Evolutionary conservation across 106 monocot genomes (phyloP).

Genomic region (Triglochin maritima): DNA sequence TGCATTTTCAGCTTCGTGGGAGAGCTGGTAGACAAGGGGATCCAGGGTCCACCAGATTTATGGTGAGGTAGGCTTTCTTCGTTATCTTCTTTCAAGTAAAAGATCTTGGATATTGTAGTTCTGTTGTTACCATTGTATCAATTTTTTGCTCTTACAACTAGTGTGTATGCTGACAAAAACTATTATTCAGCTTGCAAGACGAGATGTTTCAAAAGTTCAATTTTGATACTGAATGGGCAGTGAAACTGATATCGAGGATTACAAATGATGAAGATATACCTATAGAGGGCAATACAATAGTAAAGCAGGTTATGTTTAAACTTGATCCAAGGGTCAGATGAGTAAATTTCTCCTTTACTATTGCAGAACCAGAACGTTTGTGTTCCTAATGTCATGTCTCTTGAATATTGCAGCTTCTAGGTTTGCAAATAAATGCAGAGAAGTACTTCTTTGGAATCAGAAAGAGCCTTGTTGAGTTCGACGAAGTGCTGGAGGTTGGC

Average conservation of each 20-base stretch:
- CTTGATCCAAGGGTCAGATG: not conserved
- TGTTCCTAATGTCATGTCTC: not conserved
- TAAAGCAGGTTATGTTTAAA: slow-evolving; percentile 59
- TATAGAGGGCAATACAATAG: slow-evolving; percentile 75
- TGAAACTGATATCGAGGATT: slow-evolving; percentile 88
- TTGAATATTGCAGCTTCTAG: slow-evolving; percentile 63
- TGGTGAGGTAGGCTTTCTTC: slow-evolving; percentile 65
- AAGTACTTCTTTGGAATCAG: slow-evolving; percentile 91
- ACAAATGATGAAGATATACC: slow-evolving; percentile 93
- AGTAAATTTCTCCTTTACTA: not conserved
- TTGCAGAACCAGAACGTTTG: not conserved
- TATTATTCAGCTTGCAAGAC: slow-evolving; percentile 72
- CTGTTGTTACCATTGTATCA: not conserved
- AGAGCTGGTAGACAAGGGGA: slow-evolving; percentile 98
- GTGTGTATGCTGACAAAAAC: not conserved
- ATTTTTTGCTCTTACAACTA: not conserved
- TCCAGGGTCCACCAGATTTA: slow-evolving; percentile 98
- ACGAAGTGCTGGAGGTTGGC: slow-evolving; percentile 88
- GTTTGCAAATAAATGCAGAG: slow-evolving; percentile 87
- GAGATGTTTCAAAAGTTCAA: slow-evolving; percentile 99
- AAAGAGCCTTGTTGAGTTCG: slow-evolving; percentile 98
- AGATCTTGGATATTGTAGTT: not conserved
- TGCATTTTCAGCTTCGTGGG: slow-evolving; percentile 61
- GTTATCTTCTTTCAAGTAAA: not conserved
- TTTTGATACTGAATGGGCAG: slow-evolving; percentile 98